Conservation (phyloP, 2,329 filamentous ascomycete species). For the Juglanconis oblonga region DNA sequence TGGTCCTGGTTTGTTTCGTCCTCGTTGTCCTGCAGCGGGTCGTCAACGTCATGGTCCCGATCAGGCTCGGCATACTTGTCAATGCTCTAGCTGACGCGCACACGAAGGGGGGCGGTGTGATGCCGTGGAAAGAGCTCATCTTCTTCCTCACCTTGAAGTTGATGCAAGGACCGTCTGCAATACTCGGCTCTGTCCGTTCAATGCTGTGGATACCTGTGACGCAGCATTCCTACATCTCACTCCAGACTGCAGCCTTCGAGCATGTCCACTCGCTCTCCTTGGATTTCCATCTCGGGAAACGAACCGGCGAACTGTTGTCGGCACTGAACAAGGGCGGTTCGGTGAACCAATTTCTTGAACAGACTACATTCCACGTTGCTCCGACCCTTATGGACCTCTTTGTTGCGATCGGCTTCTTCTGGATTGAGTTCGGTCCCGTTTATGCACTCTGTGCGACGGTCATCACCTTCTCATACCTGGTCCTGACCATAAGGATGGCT, state of each 20-base stretch:
- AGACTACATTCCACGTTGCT: slow-evolving; percentile 91
- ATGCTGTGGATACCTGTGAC: slow-evolving; percentile 95
- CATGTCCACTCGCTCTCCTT: slow-evolving; percentile 94
- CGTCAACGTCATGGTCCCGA: slow-evolving; percentile 83
- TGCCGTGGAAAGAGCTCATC: slow-evolving; percentile 72
- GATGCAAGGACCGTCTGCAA: slow-evolving; percentile 83
- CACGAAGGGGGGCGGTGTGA: slow-evolving; percentile 37
- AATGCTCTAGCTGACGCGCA: slow-evolving; percentile 59
- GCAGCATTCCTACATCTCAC: slow-evolving; percentile 91
- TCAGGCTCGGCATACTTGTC: slow-evolving; percentile 78
- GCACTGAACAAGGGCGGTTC: slow-evolving; percentile 94
- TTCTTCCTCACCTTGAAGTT: slow-evolving; percentile 76
- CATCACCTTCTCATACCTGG: slow-evolving; percentile 93
- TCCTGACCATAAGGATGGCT: slow-evolving; percentile 94
- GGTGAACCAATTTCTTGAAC: slow-evolving; percentile 95
- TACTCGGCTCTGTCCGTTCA: slow-evolving; percentile 78
- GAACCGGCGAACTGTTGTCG: slow-evolving; percentile 92
- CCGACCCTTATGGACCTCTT: slow-evolving; percentile 91
- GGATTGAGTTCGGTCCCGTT: slow-evolving; percentile 76
- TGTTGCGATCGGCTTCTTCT: slow-evolving; percentile 80
- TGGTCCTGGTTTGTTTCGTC: slow-evolving; percentile 78
- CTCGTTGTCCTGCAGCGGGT: slow-evolving; percentile 77
- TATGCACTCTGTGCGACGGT: slow-evolving; percentile 88
- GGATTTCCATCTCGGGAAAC: slow-evolving; percentile 95
- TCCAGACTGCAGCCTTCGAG: slow-evolving; percentile 94